A percentile compares a stretch with the other conserved stretches of the same genome.
Conservation (phyloP, 768 basidiomycete genomes). For the Tubosaeta sp. region DNA sequence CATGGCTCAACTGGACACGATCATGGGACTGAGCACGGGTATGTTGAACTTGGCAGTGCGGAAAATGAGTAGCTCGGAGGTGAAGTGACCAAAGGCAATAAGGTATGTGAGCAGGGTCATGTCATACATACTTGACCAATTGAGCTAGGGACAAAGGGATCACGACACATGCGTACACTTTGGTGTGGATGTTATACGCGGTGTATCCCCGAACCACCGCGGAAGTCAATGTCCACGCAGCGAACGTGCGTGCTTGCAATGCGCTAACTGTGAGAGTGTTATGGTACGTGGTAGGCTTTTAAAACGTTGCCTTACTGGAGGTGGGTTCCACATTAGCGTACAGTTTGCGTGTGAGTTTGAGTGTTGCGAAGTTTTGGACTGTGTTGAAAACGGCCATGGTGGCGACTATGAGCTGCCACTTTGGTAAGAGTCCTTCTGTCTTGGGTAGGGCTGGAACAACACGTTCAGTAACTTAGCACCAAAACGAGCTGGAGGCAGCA, state of each 20-base stretch:
- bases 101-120: conserved; percentile 85
- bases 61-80: conserved; percentile 81
- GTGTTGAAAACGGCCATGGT: conserved; percentile 81
- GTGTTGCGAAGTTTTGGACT: conserved; percentile 73
- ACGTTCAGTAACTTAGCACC: neutral
- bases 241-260: conserved; percentile 88
- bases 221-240: conserved; percentile 84
- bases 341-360: conserved; percentile 71
- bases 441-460: conserved; percentile 54
- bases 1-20: conserved; percentile 72
- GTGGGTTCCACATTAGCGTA: conserved; percentile 50
- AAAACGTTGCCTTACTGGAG: conserved; percentile 30
- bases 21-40: conserved; percentile 65
- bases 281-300: neutral
- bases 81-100: conserved; percentile 87
- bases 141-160: conserved; percentile 4
- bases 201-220: conserved; percentile 82
- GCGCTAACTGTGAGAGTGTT: conserved; percentile 57
- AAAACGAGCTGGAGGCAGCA: neutral
- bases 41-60: conserved; percentile 60
- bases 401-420: conserved; percentile 85
- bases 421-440: conserved; percentile 67
- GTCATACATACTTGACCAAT: conserved; percentile 69
- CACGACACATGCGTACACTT: conserved; percentile 51
- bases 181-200: conserved; percentile 83